phyloP scores from a whole-genome alignment of 225 moss, liverwort and hornwort species.

The Lunularia cruciata region DNA sequence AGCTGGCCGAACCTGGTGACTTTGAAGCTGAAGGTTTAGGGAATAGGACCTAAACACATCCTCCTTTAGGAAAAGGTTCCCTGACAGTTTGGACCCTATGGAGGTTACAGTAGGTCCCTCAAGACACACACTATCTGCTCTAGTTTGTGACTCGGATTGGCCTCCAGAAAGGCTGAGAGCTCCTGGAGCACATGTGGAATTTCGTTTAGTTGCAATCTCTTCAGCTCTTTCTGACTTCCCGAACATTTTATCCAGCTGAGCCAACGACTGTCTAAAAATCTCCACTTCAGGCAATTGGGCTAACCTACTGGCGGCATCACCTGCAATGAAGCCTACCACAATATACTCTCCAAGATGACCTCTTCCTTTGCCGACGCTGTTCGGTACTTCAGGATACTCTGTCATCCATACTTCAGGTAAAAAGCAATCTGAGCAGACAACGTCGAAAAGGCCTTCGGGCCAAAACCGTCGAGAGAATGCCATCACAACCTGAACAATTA shows the following conservation, averaged over 20 bases:
- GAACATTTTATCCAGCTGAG: conserved; percentile 79
- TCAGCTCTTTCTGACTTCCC: conserved; percentile 28
- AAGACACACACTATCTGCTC: background rate
- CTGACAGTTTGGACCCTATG: background rate
- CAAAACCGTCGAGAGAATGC: conserved; percentile 78
- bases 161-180: too few species aligned
- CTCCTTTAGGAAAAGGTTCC: background rate
- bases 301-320: conserved; percentile 62
- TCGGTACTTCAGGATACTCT: conserved; percentile 54
- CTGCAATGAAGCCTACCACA: conserved; percentile 81
- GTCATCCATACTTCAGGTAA: conserved; percentile 89
- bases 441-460: conserved; percentile 79
- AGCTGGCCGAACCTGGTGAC: conserved; percentile 45
- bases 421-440: conserved; percentile 76
- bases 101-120: background rate
- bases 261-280: conserved; percentile 60
- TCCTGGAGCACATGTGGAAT: too few species aligned
- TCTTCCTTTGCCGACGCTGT: conserved; percentile 7
- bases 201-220: too few species aligned
- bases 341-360: conserved; percentile 59
- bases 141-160: background rate
- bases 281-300: conserved; percentile 61
- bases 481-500: conserved; percentile 62
- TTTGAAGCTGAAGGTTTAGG: background rate
- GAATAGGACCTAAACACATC: background rate